These are phyloP conservation scores for Penicillium mononematosum DNA, from an alignment of 495 filamentous ascomycete species.

Conservation along the genomic window DNA sequence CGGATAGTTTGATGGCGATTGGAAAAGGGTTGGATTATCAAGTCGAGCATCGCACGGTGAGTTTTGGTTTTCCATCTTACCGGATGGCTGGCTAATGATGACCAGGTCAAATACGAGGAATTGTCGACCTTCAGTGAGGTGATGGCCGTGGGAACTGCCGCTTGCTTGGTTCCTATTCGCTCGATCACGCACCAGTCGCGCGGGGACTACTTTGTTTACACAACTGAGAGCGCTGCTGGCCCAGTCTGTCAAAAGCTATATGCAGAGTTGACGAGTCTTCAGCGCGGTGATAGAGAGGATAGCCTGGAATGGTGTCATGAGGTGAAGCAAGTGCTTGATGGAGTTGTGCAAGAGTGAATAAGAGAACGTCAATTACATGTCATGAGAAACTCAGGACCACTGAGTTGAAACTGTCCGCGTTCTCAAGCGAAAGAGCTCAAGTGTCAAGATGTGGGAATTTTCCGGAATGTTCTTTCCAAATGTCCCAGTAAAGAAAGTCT, in stretches of 20 bases:
- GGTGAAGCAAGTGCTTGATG: constrained; percentile 3
- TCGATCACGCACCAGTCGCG: constrained; percentile 7
- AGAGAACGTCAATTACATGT: not conserved
- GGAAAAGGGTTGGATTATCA: constrained; percentile 2
- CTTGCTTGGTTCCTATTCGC: constrained; percentile 10
- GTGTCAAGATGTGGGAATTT: too few species aligned
- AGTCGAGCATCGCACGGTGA: constrained; percentile 10
- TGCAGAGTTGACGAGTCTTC: constrained; percentile 8
- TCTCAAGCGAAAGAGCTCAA: constrained; percentile 2
- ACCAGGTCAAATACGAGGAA: constrained; percentile 12
- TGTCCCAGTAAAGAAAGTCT: not conserved
- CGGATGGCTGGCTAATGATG: too few species aligned
- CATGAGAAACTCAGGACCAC: too few species aligned
- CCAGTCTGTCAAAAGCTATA: constrained; percentile 11
- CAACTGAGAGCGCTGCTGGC: not conserved
- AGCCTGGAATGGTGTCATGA: constrained; percentile 2
- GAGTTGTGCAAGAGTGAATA: not conserved
- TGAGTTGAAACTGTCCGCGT: not conserved
- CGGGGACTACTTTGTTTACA: constrained; percentile 9
- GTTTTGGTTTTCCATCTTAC: not conserved
- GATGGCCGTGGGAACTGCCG: constrained; percentile 15
- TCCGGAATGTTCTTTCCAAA: too few species aligned
- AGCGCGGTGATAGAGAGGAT: constrained; percentile 7
- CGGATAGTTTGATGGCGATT: constrained; percentile 5
- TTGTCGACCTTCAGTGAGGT: constrained; percentile 11